Percentiles rank a stretch among this genome's conserved stretches.
Evolutionary conservation across 208 protist genomes (phyloP).

Genomic region (Trypanosoma caninum): DNA sequence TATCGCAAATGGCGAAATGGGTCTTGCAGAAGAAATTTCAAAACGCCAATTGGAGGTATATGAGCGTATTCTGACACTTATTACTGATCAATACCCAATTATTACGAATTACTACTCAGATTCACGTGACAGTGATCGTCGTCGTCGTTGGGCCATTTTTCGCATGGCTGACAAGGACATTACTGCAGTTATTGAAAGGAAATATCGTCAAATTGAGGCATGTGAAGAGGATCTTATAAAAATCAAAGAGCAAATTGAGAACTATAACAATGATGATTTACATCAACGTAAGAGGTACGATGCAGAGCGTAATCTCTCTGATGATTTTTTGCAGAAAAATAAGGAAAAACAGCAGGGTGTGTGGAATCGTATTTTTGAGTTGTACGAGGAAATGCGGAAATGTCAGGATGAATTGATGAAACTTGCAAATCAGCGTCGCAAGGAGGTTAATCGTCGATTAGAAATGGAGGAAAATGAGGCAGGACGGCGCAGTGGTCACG

Average conservation of each 20-base stretch:
- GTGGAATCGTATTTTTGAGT: conserved; percentile 82
- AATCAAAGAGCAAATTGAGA: conserved; percentile 78
- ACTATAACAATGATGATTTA: conserved; percentile 82
- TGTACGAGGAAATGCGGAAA: conserved; percentile 74
- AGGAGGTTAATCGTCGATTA: conserved; percentile 73
- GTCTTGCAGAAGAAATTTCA: conserved; percentile 85
- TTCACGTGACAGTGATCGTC: conserved; percentile 62
- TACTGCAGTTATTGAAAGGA: conserved; percentile 82
- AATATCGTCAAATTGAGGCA: conserved; percentile 80
- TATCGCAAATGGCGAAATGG: conserved; percentile 87
- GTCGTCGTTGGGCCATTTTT: conserved; percentile 89
- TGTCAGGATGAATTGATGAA: conserved; percentile 63
- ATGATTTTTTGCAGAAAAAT: conserved; percentile 83
- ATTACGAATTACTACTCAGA: conserved; percentile 82
- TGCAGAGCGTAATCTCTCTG: conserved; percentile 58
- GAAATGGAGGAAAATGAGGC: conserved; percentile 86
- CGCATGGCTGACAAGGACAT: conserved; percentile 90
- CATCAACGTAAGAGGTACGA: conserved; percentile 85
- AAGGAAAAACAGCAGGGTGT: conserved; percentile 88
- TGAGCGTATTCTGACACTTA: conserved; percentile 82
- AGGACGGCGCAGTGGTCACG: conserved; percentile 74
- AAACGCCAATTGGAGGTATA: conserved; percentile 81
- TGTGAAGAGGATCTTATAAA: conserved; percentile 87
- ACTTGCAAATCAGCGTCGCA: conserved; percentile 56
- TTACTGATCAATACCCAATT: conserved; percentile 87